A percentile compares a stretch with the other conserved stretches of the same genome.
Conservation (phyloP, 257 asterid species). For the Solanum tacnaense region DNA sequence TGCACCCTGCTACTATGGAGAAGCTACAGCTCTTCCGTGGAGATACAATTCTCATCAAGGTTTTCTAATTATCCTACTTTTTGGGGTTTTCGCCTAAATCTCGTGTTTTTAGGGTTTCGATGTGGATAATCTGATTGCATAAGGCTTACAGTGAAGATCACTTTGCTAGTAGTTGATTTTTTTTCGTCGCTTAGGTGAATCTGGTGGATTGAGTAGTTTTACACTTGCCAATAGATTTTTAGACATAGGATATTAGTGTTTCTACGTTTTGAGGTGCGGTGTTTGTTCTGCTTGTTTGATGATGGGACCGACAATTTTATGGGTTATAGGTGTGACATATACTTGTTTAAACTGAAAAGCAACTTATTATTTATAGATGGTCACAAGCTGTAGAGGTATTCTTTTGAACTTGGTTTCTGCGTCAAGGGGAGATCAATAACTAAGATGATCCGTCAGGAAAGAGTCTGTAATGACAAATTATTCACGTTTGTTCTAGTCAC, state of each 20-base stretch:
- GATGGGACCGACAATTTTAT: neutral
- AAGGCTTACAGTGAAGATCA: neutral
- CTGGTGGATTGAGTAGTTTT: neutral
- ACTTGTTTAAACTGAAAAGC: neutral
- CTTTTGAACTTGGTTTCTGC: neutral
- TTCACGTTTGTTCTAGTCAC: neutral
- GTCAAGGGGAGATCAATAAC: neutral
- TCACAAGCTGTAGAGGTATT: neutral
- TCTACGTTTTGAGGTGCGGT: neutral
- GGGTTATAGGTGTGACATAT: neutral
- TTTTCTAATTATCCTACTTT: neutral
- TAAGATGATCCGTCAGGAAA: neutral
- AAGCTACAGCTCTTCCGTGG: constrained; percentile 87
- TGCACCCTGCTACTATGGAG: constrained; percentile 76
- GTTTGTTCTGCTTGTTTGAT: neutral
- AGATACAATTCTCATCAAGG: constrained; percentile 73
- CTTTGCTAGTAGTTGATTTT: neutral
- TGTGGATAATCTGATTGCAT: neutral
- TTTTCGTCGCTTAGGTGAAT: neutral
- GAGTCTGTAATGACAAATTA: neutral
- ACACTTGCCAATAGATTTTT: neutral
- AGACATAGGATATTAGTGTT: neutral
- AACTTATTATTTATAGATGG: neutral
- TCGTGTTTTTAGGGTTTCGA: neutral
- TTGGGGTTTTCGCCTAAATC: neutral